phyloP scores from a whole-genome alignment of 2,329 filamentous ascomycete genomes.

The Fusarium luffae region DNA sequence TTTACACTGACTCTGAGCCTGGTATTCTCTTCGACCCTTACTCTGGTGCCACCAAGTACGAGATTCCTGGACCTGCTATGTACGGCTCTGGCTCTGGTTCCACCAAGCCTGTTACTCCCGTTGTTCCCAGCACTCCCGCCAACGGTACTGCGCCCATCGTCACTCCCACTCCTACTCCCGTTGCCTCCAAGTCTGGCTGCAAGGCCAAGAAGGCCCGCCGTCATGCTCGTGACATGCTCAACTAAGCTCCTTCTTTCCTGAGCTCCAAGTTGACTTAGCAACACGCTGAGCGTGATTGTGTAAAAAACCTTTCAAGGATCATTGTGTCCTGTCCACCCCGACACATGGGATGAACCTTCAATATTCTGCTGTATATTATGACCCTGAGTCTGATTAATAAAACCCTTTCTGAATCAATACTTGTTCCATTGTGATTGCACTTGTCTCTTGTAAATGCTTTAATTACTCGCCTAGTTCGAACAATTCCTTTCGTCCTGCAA shows the following conservation, averaged over 20 bases:
- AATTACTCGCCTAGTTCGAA: too few relatives aligned
- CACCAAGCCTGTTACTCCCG: slow-evolving; percentile 16
- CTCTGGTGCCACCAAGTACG: slow-evolving; percentile 40
- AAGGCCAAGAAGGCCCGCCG: slow-evolving; percentile 43
- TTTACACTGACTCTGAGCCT: slow-evolving; percentile 47
- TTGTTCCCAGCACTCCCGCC: slow-evolving; percentile 16
- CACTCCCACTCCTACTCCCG: slow-evolving; percentile 20
- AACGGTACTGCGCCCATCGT: slow-evolving; percentile 8
- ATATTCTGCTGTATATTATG: slow-evolving; percentile 47
- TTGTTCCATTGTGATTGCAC: not conserved
- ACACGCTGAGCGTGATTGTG: slow-evolving; percentile 36
- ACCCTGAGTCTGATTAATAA: slow-evolving; percentile 40
- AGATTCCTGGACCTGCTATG: slow-evolving; percentile 47
- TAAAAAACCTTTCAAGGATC: slow-evolving; percentile 30
- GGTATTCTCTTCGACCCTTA: slow-evolving; percentile 51
- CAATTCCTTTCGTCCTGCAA: accelerated
- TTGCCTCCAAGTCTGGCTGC: slow-evolving; percentile 34
- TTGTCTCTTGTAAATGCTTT: not conserved
- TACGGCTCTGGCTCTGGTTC: slow-evolving; percentile 29
- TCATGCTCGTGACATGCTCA: slow-evolving; percentile 40
- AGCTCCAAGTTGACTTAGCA: not conserved
- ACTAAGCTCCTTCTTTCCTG: slow-evolving; percentile 33
- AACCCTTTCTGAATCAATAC: not conserved
- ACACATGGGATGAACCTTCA: slow-evolving; percentile 35
- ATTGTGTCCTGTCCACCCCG: slow-evolving; percentile 6